Percentiles rank a stretch among this genome's conserved stretches.
These are phyloP conservation scores for Chaetomiaceae sp. DNA, from an alignment of 2,329 filamentous ascomycete genomes.

Conservation along the genomic window DNA sequence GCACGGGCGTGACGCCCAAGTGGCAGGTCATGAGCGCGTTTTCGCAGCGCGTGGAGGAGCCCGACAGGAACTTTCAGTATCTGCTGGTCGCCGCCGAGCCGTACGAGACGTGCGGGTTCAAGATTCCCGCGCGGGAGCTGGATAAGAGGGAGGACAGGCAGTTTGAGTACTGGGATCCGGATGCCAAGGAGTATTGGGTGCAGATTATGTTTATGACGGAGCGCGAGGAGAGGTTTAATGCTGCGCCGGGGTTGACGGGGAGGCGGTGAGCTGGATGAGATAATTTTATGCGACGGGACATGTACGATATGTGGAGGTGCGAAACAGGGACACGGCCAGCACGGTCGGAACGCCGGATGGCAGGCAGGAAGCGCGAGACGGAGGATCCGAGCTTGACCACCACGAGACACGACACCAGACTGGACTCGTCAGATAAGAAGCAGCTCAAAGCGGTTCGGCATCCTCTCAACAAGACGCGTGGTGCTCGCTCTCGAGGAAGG, in stretches of 20 bases:
- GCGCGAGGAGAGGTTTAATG: conserved; percentile 81
- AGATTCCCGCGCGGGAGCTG: conserved; percentile 88
- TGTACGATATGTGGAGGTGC: background rate
- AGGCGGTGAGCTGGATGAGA: conserved; percentile 37
- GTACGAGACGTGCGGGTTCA: conserved; percentile 96
- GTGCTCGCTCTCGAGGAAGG: too few relatives aligned
- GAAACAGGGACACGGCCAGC: background rate
- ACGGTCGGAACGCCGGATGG: background rate
- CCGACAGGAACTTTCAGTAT: conserved; percentile 93
- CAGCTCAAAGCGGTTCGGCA: too few relatives aligned
- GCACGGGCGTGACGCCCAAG: conserved; percentile 67
- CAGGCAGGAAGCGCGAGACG: too few relatives aligned
- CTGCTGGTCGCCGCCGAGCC: conserved; percentile 92
- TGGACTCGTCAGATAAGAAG: too few relatives aligned
- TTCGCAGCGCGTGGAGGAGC: conserved; percentile 91
- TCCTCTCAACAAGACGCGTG: too few relatives aligned
- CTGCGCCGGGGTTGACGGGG: conserved; percentile 56
- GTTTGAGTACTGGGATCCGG: conserved; percentile 93
- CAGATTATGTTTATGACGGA: conserved; percentile 99
- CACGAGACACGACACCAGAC: too few relatives aligned
- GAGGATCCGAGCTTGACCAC: too few relatives aligned
- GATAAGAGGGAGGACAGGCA: conserved; percentile 83
- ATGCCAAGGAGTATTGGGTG: conserved; percentile 95
- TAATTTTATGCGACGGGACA: too few relatives aligned
- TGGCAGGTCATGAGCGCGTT: conserved; percentile 98